Percentiles rank a stretch among this genome's conserved stretches.
Conservation (phyloP, 352 stramenopile genomes). For the Globisporangium cystogenes region DNA sequence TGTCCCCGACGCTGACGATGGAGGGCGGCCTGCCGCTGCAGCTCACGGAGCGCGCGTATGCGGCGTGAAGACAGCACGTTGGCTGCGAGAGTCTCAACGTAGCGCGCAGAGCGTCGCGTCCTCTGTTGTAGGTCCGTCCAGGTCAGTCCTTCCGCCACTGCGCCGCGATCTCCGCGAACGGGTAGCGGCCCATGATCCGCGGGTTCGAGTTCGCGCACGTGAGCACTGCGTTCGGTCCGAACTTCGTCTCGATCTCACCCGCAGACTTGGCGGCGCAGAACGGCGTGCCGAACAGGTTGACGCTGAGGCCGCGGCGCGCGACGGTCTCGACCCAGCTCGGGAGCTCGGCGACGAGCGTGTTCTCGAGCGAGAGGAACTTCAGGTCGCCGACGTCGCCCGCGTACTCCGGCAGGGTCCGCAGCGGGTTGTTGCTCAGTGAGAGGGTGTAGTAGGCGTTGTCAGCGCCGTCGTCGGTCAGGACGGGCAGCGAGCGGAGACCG, state of each 20-base stretch:
- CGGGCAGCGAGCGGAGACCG: slow-evolving; percentile 1
- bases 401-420: slow-evolving; percentile 1
- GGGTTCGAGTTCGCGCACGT: slow-evolving; percentile 8
- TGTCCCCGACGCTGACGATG: background rate
- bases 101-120: too few relatives aligned
- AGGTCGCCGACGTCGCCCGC: background rate
- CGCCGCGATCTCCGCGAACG: slow-evolving; percentile 4
- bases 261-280: slow-evolving; percentile 7
- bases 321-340: slow-evolving; percentile 5
- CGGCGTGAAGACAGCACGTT: background rate
- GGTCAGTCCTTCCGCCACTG: too few relatives aligned
- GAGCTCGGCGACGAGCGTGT: slow-evolving; percentile 5
- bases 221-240: background rate
- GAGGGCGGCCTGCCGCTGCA: background rate
- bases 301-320: background rate
- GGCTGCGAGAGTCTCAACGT: background rate
- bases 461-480: background rate
- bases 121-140: too few relatives aligned
- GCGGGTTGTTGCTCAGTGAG: slow-evolving; percentile 14
- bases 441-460: slow-evolving; percentile 4
- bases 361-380: slow-evolving; percentile 12
- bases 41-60: background rate
- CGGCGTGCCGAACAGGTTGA: slow-evolving; percentile 11
- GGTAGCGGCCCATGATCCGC: slow-evolving; percentile 3
- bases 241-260: background rate